Evolutionary conservation across 495 filamentous ascomycete genomes (phyloP).

Genomic region (Tuber calosporum): DNA sequence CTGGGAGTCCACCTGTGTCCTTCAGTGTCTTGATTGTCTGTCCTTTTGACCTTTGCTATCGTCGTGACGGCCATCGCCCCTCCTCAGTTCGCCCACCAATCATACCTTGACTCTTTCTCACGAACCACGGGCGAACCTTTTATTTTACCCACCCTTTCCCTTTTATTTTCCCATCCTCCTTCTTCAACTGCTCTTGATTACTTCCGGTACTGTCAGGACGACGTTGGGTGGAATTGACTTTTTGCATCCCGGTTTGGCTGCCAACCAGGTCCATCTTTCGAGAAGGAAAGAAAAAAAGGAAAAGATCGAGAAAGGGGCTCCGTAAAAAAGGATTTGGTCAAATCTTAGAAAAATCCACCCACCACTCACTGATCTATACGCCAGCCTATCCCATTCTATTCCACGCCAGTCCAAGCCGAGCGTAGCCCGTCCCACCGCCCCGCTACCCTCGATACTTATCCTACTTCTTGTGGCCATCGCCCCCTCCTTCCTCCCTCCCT

Average conservation of each 20-base stretch:
- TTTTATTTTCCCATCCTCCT: neutral
- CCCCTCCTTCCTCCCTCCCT: slow-evolving; percentile 17
- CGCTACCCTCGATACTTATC: slow-evolving; percentile 35
- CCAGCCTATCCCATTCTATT: neutral
- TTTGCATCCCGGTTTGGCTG: neutral
- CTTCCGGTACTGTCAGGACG: neutral
- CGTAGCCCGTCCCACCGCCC: slow-evolving; percentile 31
- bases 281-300: neutral
- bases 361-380: neutral
- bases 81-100: neutral
- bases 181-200: neutral
- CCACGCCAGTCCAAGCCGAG: slow-evolving; percentile 2
- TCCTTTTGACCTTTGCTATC: neutral
- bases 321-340: neutral
- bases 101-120: slow-evolving; percentile 3
- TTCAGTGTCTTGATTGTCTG: neutral
- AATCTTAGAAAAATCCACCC: neutral
- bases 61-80: neutral
- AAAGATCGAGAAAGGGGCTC: neutral
- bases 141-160: slow-evolving; percentile 3
- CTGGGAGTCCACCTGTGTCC: neutral
- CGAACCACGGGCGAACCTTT: neutral
- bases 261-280: neutral
- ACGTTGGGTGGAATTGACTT: neutral
- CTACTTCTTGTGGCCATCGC: slow-evolving; percentile 28